phyloP scores from a whole-genome alignment of 352 stramenopile species.

The Globisporangium middletonii region DNA sequence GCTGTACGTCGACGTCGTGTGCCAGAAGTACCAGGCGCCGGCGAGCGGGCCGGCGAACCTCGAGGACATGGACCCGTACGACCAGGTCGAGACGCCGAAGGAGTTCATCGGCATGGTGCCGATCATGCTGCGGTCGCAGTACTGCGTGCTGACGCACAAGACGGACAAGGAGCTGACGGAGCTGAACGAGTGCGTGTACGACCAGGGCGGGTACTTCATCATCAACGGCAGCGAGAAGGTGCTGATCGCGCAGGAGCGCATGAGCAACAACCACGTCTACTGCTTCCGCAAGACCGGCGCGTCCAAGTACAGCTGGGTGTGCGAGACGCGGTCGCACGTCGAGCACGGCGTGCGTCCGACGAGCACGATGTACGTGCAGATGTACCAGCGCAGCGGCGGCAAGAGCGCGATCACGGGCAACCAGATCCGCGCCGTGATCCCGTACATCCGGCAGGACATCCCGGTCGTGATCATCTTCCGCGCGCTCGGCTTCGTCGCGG shows the following conservation, averaged over 20 bases:
- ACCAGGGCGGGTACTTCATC: constrained; percentile 99
- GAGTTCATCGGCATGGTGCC: constrained; percentile 98
- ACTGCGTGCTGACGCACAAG: constrained; percentile 93
- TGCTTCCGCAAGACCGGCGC: constrained; percentile 98
- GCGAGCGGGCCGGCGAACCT: constrained; percentile 57
- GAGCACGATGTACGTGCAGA: constrained; percentile 98
- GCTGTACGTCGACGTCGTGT: constrained; percentile 98
- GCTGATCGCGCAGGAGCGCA: constrained; percentile 98
- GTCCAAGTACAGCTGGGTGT: constrained; percentile 95
- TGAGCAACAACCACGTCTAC: constrained; percentile 99
- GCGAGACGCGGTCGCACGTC: constrained; percentile 96
- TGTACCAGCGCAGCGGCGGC: constrained; percentile 95
- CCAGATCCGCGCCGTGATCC: constrained; percentile 97
- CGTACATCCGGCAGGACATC: constrained; percentile 98
- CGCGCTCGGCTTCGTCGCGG: constrained; percentile 93
- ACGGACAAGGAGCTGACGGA: constrained; percentile 92
- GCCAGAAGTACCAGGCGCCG: constrained; percentile 86
- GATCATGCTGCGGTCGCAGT: constrained; percentile 97
- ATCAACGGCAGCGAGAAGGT: constrained; percentile 98
- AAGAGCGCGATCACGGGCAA: constrained; percentile 96
- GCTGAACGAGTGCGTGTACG: constrained; percentile 99
- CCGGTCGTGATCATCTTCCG: constrained; percentile 99
- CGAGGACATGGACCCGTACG: constrained; percentile 85
- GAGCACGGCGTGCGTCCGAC: constrained; percentile 94
- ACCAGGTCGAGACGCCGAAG: constrained; percentile 82